Evolutionary conservation across 495 filamentous ascomycete species (phyloP), one percentile per base, ranked within the genome.

Genomic region (Delitschia confertaspora): DNA sequence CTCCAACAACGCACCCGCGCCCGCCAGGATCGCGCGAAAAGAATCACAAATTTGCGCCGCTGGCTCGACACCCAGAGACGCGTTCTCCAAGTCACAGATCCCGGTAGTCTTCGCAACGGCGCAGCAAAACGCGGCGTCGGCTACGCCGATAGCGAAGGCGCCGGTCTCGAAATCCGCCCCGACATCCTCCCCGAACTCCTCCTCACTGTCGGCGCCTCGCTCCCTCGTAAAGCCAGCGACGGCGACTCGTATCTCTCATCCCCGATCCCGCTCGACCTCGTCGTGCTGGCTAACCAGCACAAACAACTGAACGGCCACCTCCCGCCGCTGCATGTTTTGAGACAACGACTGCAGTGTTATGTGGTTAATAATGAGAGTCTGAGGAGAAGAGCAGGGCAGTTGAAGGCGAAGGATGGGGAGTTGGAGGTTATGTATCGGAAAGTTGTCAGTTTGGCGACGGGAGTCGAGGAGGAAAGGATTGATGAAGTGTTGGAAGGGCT

Each of bases 381-480:
- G 16, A 60, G 62, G 31, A 45, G 57, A 4, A 55, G 67, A 21
- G 70, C 75, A 10, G 64, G 62, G 13, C 65, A 55, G 13, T 65
- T 88, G 4, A 69, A 77, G 49, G 70, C 69, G 36, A 69, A 74
- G 38, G 77, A 75, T 50, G 76, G 70, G 4, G 82, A 84, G 26
- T 62, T 83, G 6, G 82, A 85, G 58, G 65, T 71, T 29, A 75
- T 78, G 60, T 85, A 86, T 54, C 69, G 82, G 13, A 75, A 71
- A 41, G 73, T 88, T 6, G 77, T 89, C 21, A 69, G 70, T 33
- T 57, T 87, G 19, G 86, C 82, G 62, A 84, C 80, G 7, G 71
- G 71, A 3, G 71, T 83, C 9, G 66, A 69, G 5, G 79, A 83
- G 42, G 62, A 62, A 6, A 69, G 74, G 42, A 75, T 88, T 1